These are phyloP conservation scores for Xylaria sp. DNA, from an alignment of 2,329 filamentous ascomycete genomes.

Conservation along the genomic window DNA sequence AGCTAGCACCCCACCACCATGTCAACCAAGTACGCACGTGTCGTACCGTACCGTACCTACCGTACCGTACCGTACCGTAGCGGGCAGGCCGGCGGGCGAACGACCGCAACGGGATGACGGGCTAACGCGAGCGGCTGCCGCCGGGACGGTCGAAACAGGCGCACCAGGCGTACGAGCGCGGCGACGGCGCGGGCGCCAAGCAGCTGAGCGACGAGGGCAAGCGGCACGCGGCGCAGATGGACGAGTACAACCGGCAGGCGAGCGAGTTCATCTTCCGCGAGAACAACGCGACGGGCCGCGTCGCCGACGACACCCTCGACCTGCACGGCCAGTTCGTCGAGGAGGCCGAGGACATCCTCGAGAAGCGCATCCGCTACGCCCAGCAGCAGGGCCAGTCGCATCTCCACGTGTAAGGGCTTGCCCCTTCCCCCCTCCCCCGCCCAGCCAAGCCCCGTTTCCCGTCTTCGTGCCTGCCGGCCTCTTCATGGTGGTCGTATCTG, in stretches of 20 bases:
- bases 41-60: too few species aligned
- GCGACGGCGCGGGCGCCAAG: slow-evolving; percentile 84
- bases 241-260: slow-evolving; percentile 87
- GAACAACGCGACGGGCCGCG: slow-evolving; percentile 80
- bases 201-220: slow-evolving; percentile 81
- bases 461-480: too few species aligned
- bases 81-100: too few species aligned
- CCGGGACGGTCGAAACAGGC: slow-evolving; percentile 47
- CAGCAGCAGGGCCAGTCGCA: slow-evolving; percentile 74
- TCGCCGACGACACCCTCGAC: slow-evolving; percentile 83
- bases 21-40: too few species aligned
- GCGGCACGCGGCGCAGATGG: slow-evolving; percentile 79
- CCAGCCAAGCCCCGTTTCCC: background rate
- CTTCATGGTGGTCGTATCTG: background rate
- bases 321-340: slow-evolving; percentile 93
- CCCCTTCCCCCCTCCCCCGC: background rate
- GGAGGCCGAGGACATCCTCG: slow-evolving; percentile 89
- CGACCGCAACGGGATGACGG: too few species aligned
- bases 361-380: slow-evolving; percentile 81
- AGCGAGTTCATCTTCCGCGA: slow-evolving; percentile 94
- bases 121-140: slow-evolving; percentile 2
- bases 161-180: slow-evolving; percentile 77
- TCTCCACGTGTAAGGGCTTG: slow-evolving; percentile 70
- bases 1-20: too few species aligned
- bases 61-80: too few species aligned